Evolutionary conservation across 805 yeast species (phyloP).

Genomic region (Schizosaccharomyces lindneri): DNA sequence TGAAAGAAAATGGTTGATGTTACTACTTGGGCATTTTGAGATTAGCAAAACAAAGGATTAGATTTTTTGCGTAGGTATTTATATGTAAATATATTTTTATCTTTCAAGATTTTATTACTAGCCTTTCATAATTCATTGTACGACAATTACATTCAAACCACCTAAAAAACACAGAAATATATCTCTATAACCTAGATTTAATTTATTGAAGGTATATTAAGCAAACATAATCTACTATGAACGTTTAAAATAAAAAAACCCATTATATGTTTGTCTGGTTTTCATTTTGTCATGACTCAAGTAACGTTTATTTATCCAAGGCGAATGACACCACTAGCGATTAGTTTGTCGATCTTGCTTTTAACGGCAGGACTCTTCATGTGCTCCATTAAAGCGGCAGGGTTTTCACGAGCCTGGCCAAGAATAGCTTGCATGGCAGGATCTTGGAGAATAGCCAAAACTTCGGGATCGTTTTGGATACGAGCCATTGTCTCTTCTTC

Average conservation of each 20-base stretch:
- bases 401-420: conserved; percentile 80
- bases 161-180: too few species aligned
- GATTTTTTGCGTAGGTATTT: too few species aligned
- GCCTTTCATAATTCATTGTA: too few species aligned
- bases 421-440: conserved; percentile 91
- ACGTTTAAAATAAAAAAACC: not conserved
- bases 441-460: conserved; percentile 65
- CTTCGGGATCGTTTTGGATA: conserved; percentile 81
- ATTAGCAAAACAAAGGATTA: too few species aligned
- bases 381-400: conserved; percentile 91
- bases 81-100: too few species aligned
- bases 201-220: too few species aligned
- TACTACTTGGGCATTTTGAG: too few species aligned
- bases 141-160: too few species aligned
- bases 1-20: too few species aligned
- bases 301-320: conserved; percentile 23
- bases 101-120: too few species aligned
- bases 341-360: conserved; percentile 63
- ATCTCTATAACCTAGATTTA: too few species aligned
- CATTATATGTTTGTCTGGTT: not conserved
- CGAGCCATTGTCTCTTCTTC: conserved; percentile 86
- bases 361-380: conserved; percentile 88
- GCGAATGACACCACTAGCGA: conserved; percentile 92
- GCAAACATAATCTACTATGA: too few species aligned
- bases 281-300: not conserved